Base-by-base conservation (phyloP, 2,329 filamentous ascomycete species). In the Aspergillus novoparasiticus region DNA sequence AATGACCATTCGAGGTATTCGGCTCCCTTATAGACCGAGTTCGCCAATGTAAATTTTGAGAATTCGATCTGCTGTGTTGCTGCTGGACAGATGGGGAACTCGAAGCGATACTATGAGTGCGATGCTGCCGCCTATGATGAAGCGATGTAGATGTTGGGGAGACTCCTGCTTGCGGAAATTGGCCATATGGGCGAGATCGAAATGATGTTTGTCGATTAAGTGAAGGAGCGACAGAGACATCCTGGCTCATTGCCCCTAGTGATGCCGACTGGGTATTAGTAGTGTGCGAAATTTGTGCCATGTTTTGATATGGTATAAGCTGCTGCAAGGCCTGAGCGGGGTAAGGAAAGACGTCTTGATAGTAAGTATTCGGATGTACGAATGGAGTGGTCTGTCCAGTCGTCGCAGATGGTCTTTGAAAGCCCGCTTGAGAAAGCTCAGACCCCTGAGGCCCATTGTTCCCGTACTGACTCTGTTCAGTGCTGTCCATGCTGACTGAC, bases 111-210 rank as follows among this genome's bases (percentile, higher is more conserved):
- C 57, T 63, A 19, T 58, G 66, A 19, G 53, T 62, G 12, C 61
- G 65, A 23, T 60, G 45, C 26, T 63, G 64, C 32, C 62, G 54
- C 36, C 66, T 65, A 26, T 67, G 63, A 9, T 69, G 65, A 43
- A 36, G 48, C 19, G 50, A 53, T 14, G 28, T 50, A 2, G 58
- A 34, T 3, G 68, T 57, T 6, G 45, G 45, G 1, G 45, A 48
- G 12, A 60, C 34, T 11, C 60, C 62, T 23, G 65, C 54, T 36
- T 57, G 62, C 21, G 62, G 60, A 28, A 62, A 58, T 23, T 45
- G 46, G 19, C 55, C 26, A 51, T 62, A 61, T 16, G 46, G 64
- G 56, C 34, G 61, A 23, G 60, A 30, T 43, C 53, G 62, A 48
- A 48, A 26, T 12, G 30, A 32, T 32, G 57, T 21, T 19, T 26